These are phyloP conservation scores for Mimosa bimucronata DNA, from an alignment of 306 rosid species.

Conservation along the genomic window DNA sequence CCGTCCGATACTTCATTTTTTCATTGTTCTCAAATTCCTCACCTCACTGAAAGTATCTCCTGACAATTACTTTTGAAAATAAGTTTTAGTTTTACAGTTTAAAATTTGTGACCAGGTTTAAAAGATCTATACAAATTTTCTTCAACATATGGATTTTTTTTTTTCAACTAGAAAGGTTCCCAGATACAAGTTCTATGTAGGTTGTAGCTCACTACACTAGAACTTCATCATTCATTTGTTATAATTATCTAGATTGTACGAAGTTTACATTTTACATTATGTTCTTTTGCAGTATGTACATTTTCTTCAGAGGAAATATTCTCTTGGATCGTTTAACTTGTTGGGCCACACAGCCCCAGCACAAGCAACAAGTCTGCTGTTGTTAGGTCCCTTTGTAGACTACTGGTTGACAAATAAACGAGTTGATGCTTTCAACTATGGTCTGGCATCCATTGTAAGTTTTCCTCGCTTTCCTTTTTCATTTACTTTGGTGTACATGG, in stretches of 20 bases:
- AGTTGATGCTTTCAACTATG: constrained; percentile 63
- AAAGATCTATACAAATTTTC: background rate
- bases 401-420: constrained; percentile 71
- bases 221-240: constrained; percentile 14
- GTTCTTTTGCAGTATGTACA: constrained; percentile 72
- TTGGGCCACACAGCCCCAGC: constrained; percentile 88
- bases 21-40: background rate
- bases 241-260: constrained; percentile 21
- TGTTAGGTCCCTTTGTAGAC: constrained; percentile 77
- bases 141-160: constrained; percentile 25
- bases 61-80: background rate
- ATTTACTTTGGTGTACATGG: background rate
- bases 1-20: background rate
- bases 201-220: background rate
- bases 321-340: constrained; percentile 82
- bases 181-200: background rate
- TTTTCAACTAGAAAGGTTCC: background rate
- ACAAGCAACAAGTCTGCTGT: constrained; percentile 70
- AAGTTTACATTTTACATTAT: constrained; percentile 35
- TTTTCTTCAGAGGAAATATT: constrained; percentile 78
- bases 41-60: background rate
- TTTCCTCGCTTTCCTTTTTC: constrained; percentile 28
- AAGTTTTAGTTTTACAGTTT: background rate
- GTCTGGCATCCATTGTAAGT: constrained; percentile 61
- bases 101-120: background rate